phyloP scores from a whole-genome alignment of 2,329 filamentous ascomycete genomes.

The Fusarium zealandicum region DNA sequence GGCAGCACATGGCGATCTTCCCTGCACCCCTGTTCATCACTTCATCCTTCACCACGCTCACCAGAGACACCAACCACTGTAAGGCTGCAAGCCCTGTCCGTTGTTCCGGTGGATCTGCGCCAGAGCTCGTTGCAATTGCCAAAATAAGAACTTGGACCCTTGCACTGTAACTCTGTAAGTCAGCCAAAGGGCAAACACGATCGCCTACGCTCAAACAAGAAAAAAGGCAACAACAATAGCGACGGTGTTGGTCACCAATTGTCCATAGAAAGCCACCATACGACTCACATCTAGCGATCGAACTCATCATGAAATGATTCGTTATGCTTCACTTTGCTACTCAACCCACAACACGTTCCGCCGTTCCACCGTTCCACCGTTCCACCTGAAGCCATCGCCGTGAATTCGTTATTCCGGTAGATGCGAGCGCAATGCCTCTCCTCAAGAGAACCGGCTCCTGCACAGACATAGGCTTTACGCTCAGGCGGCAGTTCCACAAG shows the following conservation, averaged over 20 bases:
- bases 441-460: slow-evolving; percentile 57
- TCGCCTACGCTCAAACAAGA: neutral
- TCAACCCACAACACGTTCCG: neutral
- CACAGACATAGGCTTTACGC: slow-evolving; percentile 75
- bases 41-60: slow-evolving; percentile 9
- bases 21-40: slow-evolving; percentile 3
- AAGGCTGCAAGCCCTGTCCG: slow-evolving; percentile 12
- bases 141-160: slow-evolving; percentile 26
- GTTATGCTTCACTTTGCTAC: neutral
- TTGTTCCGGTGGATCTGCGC: slow-evolving; percentile 20
- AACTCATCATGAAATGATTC: slow-evolving; percentile 14
- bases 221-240: neutral
- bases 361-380: neutral
- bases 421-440: slow-evolving; percentile 48
- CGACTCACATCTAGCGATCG: too few species aligned
- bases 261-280: too few species aligned
- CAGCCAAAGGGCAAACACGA: slow-evolving; percentile 2
- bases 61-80: neutral
- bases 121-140: slow-evolving; percentile 12
- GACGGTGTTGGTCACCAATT: too few species aligned
- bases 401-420: slow-evolving; percentile 11
- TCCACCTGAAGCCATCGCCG: slow-evolving; percentile 1
- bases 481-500: slow-evolving; percentile 77
- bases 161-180: slow-evolving; percentile 27
- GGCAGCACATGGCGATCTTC: slow-evolving; percentile 8